Evolutionary conservation across 2,329 filamentous ascomycete species (phyloP), one percentile per base, ranked within the genome.

Genomic region (Sporothrix humicola): DNA sequence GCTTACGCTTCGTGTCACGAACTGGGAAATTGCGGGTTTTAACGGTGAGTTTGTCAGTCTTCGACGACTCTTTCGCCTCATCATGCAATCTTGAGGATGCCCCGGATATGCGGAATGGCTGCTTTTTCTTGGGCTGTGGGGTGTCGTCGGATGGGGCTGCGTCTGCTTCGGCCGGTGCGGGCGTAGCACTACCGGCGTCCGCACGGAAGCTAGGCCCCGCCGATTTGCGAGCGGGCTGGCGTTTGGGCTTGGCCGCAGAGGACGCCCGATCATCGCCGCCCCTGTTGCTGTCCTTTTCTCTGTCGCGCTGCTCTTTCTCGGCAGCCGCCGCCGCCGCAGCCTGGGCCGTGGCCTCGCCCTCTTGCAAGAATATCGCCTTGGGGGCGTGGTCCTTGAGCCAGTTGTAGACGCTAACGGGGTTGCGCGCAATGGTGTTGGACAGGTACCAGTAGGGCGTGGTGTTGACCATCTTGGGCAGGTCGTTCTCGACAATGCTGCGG

Each of bases 351-450:
- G 82, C 82, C 78, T 91, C 90, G 73, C 90, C 89, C 78, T 94
- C 93, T 80, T 97, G 92, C 23, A 97, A 84, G 83, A 97, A 95
- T 13, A 76, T 75, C 68, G 94, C 91, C 81, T 95, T 91, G 2
- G 94, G 93, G 74, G 93, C 91, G 81, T 97, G 88, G 79, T 93
- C 91, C 76, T 93, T 89, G 13, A 99, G 88, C 96, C 96, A 99
- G 81, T 97, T 98, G 84, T 97, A 97, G 2, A 97, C 95, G 74
- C 93, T 97, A 58, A 94, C 93, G 0, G 95, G 94, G 80, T 98
- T 98, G 70, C 88, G 88, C 31, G 94, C 82, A 42, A 87, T 85
- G 69, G 87, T 79, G 82, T 86, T 82, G 84, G 66, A 54, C 87
- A 74, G 75, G 83, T 82, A 69, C 66, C 66, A 69, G 17, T 54